Evolutionary conservation across 2,329 filamentous ascomycete species (phyloP).

Genomic region (Penicillium sp.): DNA sequence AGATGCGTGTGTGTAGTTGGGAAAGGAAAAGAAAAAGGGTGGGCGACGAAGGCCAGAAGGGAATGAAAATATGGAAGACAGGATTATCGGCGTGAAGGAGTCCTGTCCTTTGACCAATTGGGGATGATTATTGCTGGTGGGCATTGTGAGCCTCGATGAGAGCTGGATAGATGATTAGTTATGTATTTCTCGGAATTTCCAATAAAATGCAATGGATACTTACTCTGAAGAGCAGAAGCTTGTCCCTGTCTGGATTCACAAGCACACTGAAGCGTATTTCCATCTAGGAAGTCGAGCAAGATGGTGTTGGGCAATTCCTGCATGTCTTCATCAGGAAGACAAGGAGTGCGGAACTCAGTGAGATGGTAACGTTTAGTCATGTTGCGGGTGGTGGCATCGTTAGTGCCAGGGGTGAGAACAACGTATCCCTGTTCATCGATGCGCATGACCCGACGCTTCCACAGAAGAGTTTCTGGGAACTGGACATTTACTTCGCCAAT

Average conservation of each 20-base stretch:
- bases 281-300: conserved; percentile 61
- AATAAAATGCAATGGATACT: conserved; percentile 33
- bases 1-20: conserved; percentile 1
- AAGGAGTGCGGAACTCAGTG: conserved; percentile 75
- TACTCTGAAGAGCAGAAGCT: conserved; percentile 51
- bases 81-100: conserved; percentile 1
- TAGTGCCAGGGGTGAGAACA: conserved; percentile 69
- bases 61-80: conserved; percentile 3
- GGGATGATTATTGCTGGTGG: conserved; percentile 26
- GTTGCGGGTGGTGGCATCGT: conserved; percentile 57
- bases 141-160: conserved; percentile 43
- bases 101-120: conserved; percentile 4
- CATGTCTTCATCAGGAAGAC: conserved; percentile 81
- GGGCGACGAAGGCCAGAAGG: not conserved
- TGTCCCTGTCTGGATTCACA: conserved; percentile 58
- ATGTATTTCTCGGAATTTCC: conserved; percentile 6
- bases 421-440: conserved; percentile 82
- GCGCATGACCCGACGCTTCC: conserved; percentile 88
- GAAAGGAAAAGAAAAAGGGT: not conserved
- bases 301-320: conserved; percentile 91
- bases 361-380: conserved; percentile 80
- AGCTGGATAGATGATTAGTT: conserved; percentile 28
- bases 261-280: conserved; percentile 62
- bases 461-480: conserved; percentile 91
- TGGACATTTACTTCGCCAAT: conserved; percentile 94